Conservation (phyloP, 495 filamentous ascomycete genomes). For the Tetracladium marchalianum region DNA sequence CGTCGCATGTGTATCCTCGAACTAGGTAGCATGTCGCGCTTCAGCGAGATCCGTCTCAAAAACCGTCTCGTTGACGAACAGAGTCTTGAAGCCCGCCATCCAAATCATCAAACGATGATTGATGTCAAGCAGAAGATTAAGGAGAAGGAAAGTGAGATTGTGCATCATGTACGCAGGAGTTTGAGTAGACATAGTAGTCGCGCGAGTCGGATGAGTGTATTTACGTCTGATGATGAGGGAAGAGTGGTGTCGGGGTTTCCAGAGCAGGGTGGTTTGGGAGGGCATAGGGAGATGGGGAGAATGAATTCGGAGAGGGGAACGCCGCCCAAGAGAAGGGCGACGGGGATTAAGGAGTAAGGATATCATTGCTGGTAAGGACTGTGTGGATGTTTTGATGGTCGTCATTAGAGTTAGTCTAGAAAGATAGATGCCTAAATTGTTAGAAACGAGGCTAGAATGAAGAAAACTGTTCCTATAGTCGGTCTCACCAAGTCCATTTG, state of each 20-base stretch:
- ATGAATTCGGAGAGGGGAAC: too few relatives aligned
- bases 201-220: slow-evolving; percentile 2
- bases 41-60: slow-evolving; percentile 60
- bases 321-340: too few relatives aligned
- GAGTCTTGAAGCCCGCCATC: slow-evolving; percentile 17
- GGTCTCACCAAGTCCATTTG: too few relatives aligned
- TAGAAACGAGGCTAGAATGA: too few relatives aligned
- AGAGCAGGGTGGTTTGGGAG: slow-evolving; percentile 12
- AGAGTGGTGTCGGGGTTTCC: not conserved
- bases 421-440: too few relatives aligned
- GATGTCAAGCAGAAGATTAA: slow-evolving; percentile 7
- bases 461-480: too few relatives aligned
- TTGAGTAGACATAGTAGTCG: slow-evolving; percentile 9
- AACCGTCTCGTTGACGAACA: slow-evolving; percentile 46
- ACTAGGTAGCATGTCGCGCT: slow-evolving; percentile 50
- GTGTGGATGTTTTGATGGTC: too few relatives aligned
- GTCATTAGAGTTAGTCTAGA: too few relatives aligned
- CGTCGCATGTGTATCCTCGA: slow-evolving; percentile 59
- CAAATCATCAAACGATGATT: slow-evolving; percentile 12
- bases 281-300: slow-evolving; percentile 8
- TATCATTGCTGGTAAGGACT: too few relatives aligned
- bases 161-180: slow-evolving; percentile 5
- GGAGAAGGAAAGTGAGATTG: slow-evolving; percentile 13
- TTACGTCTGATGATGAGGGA: not conserved
- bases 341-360: too few relatives aligned